phyloP scores from a whole-genome alignment of 2,329 filamentous ascomycete species.

The Madurella fahalii region DNA sequence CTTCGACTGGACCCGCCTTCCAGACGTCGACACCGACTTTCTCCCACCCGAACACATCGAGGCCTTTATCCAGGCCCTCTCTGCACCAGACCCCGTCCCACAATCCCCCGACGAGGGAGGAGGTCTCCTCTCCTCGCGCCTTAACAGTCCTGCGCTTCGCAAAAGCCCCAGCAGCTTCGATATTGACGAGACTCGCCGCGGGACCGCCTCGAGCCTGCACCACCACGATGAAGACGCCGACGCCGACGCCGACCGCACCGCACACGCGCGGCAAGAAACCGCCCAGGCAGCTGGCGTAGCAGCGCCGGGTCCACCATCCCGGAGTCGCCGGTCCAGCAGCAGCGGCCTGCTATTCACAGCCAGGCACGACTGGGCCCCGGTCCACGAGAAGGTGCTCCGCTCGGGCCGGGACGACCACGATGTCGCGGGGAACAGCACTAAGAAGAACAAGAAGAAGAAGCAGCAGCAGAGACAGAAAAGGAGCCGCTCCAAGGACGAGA shows the following conservation, averaged over 20 bases:
- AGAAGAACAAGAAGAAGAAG: slow-evolving; percentile 8
- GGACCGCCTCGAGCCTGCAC: slow-evolving; percentile 32
- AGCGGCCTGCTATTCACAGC: slow-evolving; percentile 68
- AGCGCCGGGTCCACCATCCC: slow-evolving; percentile 15
- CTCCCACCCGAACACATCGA: slow-evolving; percentile 66
- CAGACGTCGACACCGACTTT: slow-evolving; percentile 79
- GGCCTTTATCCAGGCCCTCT: slow-evolving; percentile 75
- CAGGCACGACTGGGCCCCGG: slow-evolving; percentile 91
- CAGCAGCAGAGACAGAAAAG: not conserved
- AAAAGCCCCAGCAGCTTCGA: slow-evolving; percentile 38
- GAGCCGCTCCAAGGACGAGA: slow-evolving; percentile 77
- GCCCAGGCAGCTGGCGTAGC: slow-evolving; percentile 24
- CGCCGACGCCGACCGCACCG: no score
- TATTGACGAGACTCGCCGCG: slow-evolving; percentile 39
- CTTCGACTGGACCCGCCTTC: slow-evolving; percentile 66
- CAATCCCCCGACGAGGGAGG: slow-evolving; percentile 52
- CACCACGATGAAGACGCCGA: slow-evolving; percentile 31
- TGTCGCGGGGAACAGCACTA: not conserved
- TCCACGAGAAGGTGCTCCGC: slow-evolving; percentile 63
- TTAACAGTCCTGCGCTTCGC: slow-evolving; percentile 35
- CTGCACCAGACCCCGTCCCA: slow-evolving; percentile 72
- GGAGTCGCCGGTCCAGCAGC: slow-evolving; percentile 15
- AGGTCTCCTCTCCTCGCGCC: slow-evolving; percentile 34
- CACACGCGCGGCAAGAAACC: slow-evolving; percentile 14
- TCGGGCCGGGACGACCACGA: slow-evolving; percentile 6